A percentile compares a stretch with the other conserved stretches of the same genome.
These are phyloP conservation scores for Caryopteris hybrid DNA, from an alignment of 305 asterid species.

Conservation along the genomic window DNA sequence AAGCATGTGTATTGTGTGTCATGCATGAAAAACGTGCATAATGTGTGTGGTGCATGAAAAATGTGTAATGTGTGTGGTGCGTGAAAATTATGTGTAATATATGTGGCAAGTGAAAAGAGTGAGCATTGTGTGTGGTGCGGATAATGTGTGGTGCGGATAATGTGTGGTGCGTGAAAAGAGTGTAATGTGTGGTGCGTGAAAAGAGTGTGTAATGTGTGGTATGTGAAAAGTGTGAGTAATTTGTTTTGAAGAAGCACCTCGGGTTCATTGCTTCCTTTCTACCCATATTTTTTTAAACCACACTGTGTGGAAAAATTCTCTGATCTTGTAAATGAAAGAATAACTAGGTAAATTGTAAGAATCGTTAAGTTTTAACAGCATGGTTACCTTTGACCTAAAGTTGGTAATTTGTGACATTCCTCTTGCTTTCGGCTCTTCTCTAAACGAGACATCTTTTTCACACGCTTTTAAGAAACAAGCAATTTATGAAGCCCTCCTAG, in stretches of 20 bases:
- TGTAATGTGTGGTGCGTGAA: no score
- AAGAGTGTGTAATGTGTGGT: no score
- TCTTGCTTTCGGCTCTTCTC: neutral
- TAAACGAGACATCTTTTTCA: neutral
- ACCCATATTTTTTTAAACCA: neutral
- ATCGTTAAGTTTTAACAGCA: neutral
- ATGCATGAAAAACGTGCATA: no score
- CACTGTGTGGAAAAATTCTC: neutral
- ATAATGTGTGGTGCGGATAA: no score
- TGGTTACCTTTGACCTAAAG: neutral
- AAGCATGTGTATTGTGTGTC: no score
- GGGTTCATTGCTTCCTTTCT: conserved; percentile 41
- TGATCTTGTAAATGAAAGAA: neutral
- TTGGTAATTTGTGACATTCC: neutral
- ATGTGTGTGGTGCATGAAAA: no score
- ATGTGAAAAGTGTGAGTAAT: no score
- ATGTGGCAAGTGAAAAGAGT: no score
- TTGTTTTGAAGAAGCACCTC: conserved; percentile 80
- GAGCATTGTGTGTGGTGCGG: no score
- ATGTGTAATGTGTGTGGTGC: no score
- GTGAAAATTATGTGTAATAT: no score
- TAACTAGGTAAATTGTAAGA: neutral
- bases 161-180: no score
- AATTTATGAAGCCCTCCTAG: neutral
- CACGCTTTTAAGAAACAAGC: neutral